Conservation (phyloP, 2,329 filamentous ascomycete species). For the Pseudogymnoascus sp. region DNA sequence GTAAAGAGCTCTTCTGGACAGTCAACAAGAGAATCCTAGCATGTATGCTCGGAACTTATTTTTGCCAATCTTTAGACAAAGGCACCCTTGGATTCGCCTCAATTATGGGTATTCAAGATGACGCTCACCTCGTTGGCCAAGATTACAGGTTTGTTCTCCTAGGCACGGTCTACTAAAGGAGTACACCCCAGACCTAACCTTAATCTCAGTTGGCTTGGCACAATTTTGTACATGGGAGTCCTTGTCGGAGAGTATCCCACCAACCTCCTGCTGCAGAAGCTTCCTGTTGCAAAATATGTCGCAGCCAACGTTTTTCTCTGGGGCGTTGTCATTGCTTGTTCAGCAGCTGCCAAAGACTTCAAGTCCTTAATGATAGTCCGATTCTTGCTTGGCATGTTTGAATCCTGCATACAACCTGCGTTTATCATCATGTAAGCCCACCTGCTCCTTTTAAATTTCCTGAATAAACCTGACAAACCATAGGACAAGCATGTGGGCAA, state of each 20-base stretch:
- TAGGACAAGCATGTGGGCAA: conserved; percentile 23
- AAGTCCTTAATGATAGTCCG: conserved; percentile 17
- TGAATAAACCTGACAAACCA: not conserved
- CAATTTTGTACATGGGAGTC: conserved; percentile 22
- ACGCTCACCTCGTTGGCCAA: conserved; percentile 23
- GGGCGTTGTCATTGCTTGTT: conserved; percentile 14
- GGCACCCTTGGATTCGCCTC: conserved; percentile 24
- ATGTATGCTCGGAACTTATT: conserved; percentile 46
- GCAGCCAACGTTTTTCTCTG: conserved; percentile 14
- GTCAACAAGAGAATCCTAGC: conserved; percentile 43
- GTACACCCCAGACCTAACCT: conserved; percentile 9
- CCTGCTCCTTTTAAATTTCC: conserved; percentile 8
- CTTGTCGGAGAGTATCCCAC: conserved; percentile 34
- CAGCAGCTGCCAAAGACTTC: conserved; percentile 16
- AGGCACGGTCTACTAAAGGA: conserved; percentile 7
- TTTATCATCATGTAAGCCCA: conserved; percentile 25
- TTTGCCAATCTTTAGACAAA: conserved; percentile 32
- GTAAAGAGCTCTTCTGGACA: conserved; percentile 42
- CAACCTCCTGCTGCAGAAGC: conserved; percentile 30
- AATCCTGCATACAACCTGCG: conserved; percentile 27
- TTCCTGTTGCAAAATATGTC: conserved; percentile 32
- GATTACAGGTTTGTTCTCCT: conserved; percentile 19
- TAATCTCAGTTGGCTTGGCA: conserved; percentile 20
- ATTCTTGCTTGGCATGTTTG: conserved; percentile 25
- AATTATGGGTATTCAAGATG: conserved; percentile 24